Base-by-base conservation (phyloP, 2,329 filamentous ascomycete genomes). In the Tothia fuscella region DNA sequence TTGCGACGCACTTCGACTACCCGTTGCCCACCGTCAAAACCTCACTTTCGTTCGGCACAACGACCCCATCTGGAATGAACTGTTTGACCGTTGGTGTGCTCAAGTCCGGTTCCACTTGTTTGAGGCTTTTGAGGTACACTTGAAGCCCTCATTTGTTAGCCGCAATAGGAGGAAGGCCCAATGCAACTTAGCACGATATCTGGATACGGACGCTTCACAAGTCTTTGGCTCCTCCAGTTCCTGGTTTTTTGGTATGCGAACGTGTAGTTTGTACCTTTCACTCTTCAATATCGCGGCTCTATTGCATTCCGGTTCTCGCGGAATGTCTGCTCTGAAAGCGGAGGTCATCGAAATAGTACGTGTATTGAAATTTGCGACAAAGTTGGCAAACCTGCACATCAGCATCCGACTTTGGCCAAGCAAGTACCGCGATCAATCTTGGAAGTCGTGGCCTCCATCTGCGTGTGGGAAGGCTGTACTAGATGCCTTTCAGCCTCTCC, bases 201-300 rank as follows among this genome's bases (percentile, higher is more conserved):
- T 25, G 10, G 14, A 41, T 24, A 17, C 21, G 16, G 29, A 34
- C 3, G 13, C 39, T 14, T n/a, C 13, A 22, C 19, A 17, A n/a
- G 5, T 24, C 14, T 22, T 34, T 35, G 16, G 21, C 7, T 5
- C 24, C 6, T 17, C 30, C n/a, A 24, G 16, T 7, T 3, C n/a
- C 6, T 41, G 39, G 39, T 41, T 41, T 26, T 20, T 22, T 25
- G 17, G 26, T n/a, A 41, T 41, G 39, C 31, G 39, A 2, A 21
- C 19, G 25, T 41, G 39, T 25, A 25, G 25, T 12, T 12, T 41
- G 19, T 21, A 34, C 21, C 3, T 41, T 1, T 22, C 33, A 17
- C 29, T 41, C n/a, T 41, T 41, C 22, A 9, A 17, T 12, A 13
- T 41, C 10, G 30, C 19, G 20, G 17, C 35, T 37, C 22, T 28